These are phyloP conservation scores for Vicia faba DNA, from an alignment of 306 rosid species.

Conservation along the genomic window DNA sequence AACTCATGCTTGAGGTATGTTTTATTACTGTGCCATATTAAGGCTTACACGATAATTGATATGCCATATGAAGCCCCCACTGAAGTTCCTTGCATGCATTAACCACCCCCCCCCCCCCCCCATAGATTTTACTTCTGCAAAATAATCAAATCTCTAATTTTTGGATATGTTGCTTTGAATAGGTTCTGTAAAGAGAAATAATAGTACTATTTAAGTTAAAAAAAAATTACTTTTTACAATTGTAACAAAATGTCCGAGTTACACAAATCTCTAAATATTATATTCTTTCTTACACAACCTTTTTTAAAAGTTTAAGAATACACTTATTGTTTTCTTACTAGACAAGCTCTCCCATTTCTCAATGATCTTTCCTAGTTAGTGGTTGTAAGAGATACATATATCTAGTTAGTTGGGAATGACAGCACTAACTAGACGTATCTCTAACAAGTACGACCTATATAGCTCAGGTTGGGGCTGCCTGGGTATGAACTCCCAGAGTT, in stretches of 20 bases:
- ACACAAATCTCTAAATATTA: background rate
- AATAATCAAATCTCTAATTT: background rate
- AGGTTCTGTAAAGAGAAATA: background rate
- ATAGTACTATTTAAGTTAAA: too few relatives aligned
- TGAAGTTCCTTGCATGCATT: conserved; percentile 6
- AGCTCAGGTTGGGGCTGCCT: background rate
- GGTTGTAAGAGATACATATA: too few relatives aligned
- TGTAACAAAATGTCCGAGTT: background rate
- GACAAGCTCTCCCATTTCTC: background rate
- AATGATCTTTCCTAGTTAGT: background rate
- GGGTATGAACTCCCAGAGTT: background rate
- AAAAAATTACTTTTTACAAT: background rate
- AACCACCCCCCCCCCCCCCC: too few relatives aligned
- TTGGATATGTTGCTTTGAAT: conserved; percentile 3
- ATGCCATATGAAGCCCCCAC: background rate
- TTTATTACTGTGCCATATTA: conserved; percentile 26
- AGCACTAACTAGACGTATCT: too few relatives aligned
- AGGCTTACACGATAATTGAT: background rate
- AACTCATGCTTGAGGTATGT: conserved; percentile 96
- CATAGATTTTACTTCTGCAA: background rate
- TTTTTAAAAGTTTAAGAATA: background rate
- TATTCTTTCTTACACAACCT: background rate
- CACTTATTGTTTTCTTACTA: background rate
- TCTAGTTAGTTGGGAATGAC: too few relatives aligned
- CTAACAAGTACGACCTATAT: background rate